Evolutionary conservation across 2,329 filamentous ascomycete genomes (phyloP).

Genomic region (Ramularia collo-cygni): DNA sequence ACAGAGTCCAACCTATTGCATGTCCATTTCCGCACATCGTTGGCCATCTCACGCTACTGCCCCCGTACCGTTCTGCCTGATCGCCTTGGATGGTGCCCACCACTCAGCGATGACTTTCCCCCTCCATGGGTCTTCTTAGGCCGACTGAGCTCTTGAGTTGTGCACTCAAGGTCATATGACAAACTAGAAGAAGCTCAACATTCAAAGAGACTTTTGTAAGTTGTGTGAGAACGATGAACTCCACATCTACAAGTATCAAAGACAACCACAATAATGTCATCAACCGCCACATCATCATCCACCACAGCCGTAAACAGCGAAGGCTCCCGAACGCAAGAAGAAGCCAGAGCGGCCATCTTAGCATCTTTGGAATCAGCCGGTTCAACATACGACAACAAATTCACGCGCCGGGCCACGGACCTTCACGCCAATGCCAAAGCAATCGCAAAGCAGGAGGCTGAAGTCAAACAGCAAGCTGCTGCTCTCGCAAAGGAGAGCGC

Average conservation of each 20-base stretch:
- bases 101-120: constrained; percentile 11
- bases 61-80: constrained; percentile 7
- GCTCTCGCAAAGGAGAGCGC: constrained; percentile 58
- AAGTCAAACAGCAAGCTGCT: constrained; percentile 38
- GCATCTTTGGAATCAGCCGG: constrained; percentile 50
- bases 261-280: too few relatives aligned
- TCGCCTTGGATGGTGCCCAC: constrained; percentile 4
- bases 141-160: constrained; percentile 5
- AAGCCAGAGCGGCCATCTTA: constrained; percentile 46
- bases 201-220: constrained; percentile 4
- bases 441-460: constrained; percentile 57
- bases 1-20: constrained; percentile 5
- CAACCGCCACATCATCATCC: constrained; percentile 13
- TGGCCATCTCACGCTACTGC: constrained; percentile 5
- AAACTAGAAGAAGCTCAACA: constrained; percentile 9
- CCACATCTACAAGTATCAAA: too few relatives aligned
- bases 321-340: constrained; percentile 33
- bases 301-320: constrained; percentile 14
- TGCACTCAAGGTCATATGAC: constrained; percentile 13
- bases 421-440: constrained; percentile 63
- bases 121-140: constrained; percentile 9
- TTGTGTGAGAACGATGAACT: too few relatives aligned
- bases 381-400: constrained; percentile 61
- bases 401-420: constrained; percentile 60
- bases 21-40: constrained; percentile 4